Base-by-base conservation (phyloP, 331 rosid genomes). In the Malus hybrid region DNA sequence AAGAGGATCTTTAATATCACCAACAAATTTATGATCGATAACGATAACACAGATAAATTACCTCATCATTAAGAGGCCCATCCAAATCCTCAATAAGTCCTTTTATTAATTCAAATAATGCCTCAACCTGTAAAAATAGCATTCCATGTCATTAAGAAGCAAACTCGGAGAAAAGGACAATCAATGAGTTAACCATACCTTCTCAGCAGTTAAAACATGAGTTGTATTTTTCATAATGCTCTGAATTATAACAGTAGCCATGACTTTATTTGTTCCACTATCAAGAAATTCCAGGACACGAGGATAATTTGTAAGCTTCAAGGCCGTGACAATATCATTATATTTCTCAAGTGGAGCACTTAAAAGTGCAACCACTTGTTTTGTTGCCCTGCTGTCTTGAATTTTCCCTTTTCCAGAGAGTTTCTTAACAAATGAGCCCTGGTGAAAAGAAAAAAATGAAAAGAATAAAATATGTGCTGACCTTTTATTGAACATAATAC, bases 321-420 rank as follows among this genome's bases (percentile, higher is more conserved):
- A 82, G 73, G 97, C 92, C 77, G 93, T 95, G 84, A 92, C 96
- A 64, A 95, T 88, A 80, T 95, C 98, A 82, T 92, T 95, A 81
- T 95, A 95, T 86, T 95, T 95, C 78, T 95, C 98, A 70, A 95
- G 86, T n/a, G 99, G 99, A 73, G 98, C 99, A 86, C 98, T 92
- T 86, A 95, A 78, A 73, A 95, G 96, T 72, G 99, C 93, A 78
- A 95, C 98, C 71, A 95, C 85, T 84, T 95, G 98, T 82, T 95
- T 95, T 36, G 98, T 95, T 62, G 97, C 97, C 78, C 72, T 90
- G 74, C 79, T 90, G 83, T 92, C 99, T 74, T 82, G 93, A 73
- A 95, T 90, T 89, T 92, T 95, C 71, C 98, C 98, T 85, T 82
- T 95, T 80, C 96, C 97, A 59, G 97, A 74, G 83, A 95, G 99